A percentile compares a stretch with the other conserved stretches of the same genome.
phyloP scores from a whole-genome alignment of 768 basidiomycete genomes.

The Gelatoporia subvermispora region DNA sequence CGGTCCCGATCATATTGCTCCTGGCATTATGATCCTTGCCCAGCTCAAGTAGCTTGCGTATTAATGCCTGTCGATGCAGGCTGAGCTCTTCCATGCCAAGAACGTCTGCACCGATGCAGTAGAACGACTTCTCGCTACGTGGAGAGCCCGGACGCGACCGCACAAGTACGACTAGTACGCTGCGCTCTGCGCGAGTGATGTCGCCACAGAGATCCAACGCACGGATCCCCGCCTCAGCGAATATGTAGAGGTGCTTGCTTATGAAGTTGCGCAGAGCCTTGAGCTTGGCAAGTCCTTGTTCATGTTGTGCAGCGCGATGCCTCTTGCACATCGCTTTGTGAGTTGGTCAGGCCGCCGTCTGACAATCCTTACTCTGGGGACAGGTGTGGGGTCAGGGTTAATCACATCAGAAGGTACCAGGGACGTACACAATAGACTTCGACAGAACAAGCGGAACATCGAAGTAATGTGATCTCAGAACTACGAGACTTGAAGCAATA shows the following conservation, averaged over 20 bases:
- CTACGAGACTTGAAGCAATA: constrained; percentile 1
- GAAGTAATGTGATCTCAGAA: not conserved
- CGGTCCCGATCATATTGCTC: not conserved
- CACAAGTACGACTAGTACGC: not conserved
- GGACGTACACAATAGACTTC: not conserved
- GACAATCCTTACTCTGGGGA: constrained; percentile 1
- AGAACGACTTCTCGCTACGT: not conserved
- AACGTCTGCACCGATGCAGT: not conserved
- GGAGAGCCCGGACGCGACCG: not conserved
- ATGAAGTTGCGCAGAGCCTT: not conserved
- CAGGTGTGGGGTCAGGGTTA: not conserved
- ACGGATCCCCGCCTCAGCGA: not conserved
- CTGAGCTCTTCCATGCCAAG: not conserved
- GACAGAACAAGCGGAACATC: not conserved
- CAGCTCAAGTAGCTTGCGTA: not conserved
- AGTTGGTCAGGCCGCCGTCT: not conserved
- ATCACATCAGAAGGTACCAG: too few species aligned
- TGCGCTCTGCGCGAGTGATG: not conserved
- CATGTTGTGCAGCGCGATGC: not conserved
- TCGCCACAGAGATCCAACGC: not conserved
- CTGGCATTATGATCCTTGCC: not conserved
- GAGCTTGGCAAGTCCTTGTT: not conserved
- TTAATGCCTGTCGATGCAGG: not conserved
- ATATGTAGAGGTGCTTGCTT: not conserved
- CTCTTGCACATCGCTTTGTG: not conserved